phyloP scores from a whole-genome alignment of 1,284 basidiomycete species.

The Limonomyces culmigenus region DNA sequence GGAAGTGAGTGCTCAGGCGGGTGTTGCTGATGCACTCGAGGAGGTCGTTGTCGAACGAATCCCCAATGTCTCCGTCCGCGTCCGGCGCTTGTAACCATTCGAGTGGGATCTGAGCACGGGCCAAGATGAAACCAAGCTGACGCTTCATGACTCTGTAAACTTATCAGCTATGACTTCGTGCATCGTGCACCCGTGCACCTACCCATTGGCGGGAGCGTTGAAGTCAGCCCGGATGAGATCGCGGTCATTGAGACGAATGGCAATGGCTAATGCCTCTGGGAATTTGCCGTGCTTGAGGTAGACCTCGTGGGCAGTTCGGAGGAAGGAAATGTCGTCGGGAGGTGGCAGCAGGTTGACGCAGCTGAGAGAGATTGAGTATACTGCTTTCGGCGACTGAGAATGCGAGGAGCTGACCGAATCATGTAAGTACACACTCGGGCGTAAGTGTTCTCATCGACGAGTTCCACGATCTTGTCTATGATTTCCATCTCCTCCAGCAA shows the following conservation, averaged over 20 bases:
- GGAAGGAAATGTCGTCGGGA: constrained; percentile 85
- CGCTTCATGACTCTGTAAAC: constrained; percentile 73
- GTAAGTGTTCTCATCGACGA: constrained; percentile 84
- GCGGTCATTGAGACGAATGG: constrained; percentile 75
- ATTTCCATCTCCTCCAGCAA: constrained; percentile 90
- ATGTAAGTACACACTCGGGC: constrained; percentile 95
- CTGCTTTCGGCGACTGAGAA: constrained; percentile 3
- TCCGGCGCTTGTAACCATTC: constrained; percentile 69
- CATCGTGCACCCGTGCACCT: constrained; percentile 20
- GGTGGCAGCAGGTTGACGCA: constrained; percentile 87
- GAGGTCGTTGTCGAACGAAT: constrained; percentile 65
- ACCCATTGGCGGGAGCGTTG: constrained; percentile 75
- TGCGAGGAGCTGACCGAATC: constrained; percentile 51
- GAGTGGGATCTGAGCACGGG: constrained; percentile 81
- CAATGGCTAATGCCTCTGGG: constrained; percentile 81
- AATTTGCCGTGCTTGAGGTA: constrained; percentile 83
- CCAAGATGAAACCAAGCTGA: constrained; percentile 89
- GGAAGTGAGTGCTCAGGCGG: constrained; percentile 74
- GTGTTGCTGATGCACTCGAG: constrained; percentile 75
- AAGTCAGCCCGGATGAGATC: constrained; percentile 77
- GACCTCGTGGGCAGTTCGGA: constrained; percentile 80
- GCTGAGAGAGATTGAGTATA: constrained; percentile 19
- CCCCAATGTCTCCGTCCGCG: constrained; percentile 40
- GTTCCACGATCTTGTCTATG: constrained; percentile 57
- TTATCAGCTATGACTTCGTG: no score